Conservation (phyloP, 192 early-diverging fungal species). For the Gorgonomyces haynaldii region DNA sequence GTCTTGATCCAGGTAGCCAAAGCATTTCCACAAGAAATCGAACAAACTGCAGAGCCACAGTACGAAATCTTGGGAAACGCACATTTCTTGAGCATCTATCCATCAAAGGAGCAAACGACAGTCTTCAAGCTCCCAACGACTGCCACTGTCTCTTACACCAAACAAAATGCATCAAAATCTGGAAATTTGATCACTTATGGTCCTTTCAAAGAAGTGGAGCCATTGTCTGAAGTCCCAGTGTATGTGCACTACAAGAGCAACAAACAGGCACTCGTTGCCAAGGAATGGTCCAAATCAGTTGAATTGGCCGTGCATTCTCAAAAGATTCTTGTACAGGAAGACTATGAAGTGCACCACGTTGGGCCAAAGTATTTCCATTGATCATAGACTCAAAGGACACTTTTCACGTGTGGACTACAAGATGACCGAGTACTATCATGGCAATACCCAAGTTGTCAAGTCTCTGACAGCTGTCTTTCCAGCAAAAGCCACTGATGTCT, state of each 20-base stretch:
- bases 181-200: conserved; percentile 62
- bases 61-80: conserved; percentile 48
- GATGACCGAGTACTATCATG: conserved; percentile 26
- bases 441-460: conserved; percentile 37
- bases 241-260: conserved; percentile 57
- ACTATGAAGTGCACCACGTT: conserved; percentile 58
- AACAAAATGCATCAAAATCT: conserved; percentile 22
- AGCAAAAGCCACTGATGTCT: conserved; percentile 55
- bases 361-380: conserved; percentile 60
- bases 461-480: conserved; percentile 53
- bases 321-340: conserved; percentile 73
- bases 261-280: conserved; percentile 45
- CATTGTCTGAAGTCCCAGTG: conserved; percentile 26
- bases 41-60: conserved; percentile 54
- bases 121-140: conserved; percentile 46
- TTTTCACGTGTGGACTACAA: conserved; percentile 65
- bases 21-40: conserved; percentile 27
- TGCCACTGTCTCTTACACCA: conserved; percentile 8
- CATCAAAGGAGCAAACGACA: conserved; percentile 62
- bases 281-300: conserved; percentile 52
- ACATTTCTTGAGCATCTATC: conserved; percentile 54
- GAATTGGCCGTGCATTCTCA: conserved; percentile 77
- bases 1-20: conserved; percentile 19
- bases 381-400: conserved; percentile 30
- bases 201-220: conserved; percentile 41